These are phyloP conservation scores for Hypoxylon lenormandii DNA, from an alignment of 495 filamentous ascomycete species.

Conservation along the genomic window DNA sequence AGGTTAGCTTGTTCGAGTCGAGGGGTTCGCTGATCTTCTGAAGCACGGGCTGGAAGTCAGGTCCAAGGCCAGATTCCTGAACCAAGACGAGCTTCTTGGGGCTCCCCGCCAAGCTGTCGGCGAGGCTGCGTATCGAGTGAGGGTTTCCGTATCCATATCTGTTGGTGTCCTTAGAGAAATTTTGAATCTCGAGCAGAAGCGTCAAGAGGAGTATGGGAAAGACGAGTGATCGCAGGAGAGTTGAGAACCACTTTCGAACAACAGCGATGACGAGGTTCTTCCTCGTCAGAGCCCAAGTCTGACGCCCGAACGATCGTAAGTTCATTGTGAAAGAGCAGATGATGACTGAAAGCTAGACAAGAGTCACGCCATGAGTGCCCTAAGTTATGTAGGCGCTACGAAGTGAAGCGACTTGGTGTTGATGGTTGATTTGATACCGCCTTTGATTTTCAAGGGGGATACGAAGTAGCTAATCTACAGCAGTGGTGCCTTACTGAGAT, in stretches of 20 bases:
- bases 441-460: not conserved
- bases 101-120: constrained; percentile 58
- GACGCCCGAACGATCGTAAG: constrained; percentile 58
- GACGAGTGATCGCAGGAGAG: constrained; percentile 70
- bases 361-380: constrained; percentile 17
- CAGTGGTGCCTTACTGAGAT: not conserved
- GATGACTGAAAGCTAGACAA: not conserved
- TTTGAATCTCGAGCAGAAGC: constrained; percentile 69
- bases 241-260: constrained; percentile 69
- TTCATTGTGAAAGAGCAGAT: constrained; percentile 23
- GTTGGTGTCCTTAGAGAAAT: constrained; percentile 68
- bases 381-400: not conserved
- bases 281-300: constrained; percentile 71
- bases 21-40: constrained; percentile 62
- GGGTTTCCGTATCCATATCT: constrained; percentile 70
- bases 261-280: constrained; percentile 75
- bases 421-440: no score
- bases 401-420: no score
- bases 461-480: not conserved
- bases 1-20: constrained; percentile 60
- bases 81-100: constrained; percentile 70
- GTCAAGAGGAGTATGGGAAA: constrained; percentile 72
- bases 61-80: constrained; percentile 70
- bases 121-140: constrained; percentile 65
- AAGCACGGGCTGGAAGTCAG: constrained; percentile 73